phyloP scores from a whole-genome alignment of 306 rosid genomes.

The Corylus americana region DNA sequence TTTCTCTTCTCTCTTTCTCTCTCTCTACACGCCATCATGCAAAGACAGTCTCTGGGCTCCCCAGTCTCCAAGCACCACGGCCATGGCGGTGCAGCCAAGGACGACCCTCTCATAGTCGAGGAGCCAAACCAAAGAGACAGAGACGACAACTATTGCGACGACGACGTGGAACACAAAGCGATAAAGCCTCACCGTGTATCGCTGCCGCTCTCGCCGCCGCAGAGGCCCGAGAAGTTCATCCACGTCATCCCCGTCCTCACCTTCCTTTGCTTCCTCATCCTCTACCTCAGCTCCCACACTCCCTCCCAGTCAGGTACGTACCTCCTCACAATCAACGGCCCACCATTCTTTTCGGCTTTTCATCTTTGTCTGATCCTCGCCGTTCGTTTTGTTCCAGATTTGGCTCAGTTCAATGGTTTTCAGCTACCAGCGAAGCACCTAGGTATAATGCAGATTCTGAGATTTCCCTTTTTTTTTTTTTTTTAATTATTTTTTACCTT shows the following conservation, averaged over 20 bases:
- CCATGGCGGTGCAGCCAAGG: slow-evolving; percentile 51
- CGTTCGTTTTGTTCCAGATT: slow-evolving; percentile 39
- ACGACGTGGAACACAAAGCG: slow-evolving; percentile 37
- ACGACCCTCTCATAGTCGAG: slow-evolving; percentile 30
- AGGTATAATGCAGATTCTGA: slow-evolving; percentile 45
- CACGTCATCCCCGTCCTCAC: slow-evolving; percentile 92
- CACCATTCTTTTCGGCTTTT: neutral
- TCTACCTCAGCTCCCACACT: slow-evolving; percentile 82
- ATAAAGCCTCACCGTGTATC: slow-evolving; percentile 65
- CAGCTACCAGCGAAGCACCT: slow-evolving; percentile 29
- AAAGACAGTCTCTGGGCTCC: slow-evolving; percentile 89
- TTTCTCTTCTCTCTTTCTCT: slow-evolving; percentile 11
- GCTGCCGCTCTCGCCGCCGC: slow-evolving; percentile 49
- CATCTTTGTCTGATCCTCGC: neutral
- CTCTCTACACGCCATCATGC: slow-evolving; percentile 50
- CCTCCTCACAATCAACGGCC: neutral
- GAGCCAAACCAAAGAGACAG: slow-evolving; percentile 32
- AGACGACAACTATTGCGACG: slow-evolving; percentile 28
- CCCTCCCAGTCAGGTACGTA: slow-evolving; percentile 80
- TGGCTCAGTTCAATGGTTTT: slow-evolving; percentile 67
- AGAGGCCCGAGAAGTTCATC: slow-evolving; percentile 58
- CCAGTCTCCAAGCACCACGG: slow-evolving; percentile 72
- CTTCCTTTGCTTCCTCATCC: slow-evolving; percentile 80
- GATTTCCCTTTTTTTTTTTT: neutral
- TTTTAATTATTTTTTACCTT: neutral